Evolutionary conservation across 371 early-diverging fungal genomes (phyloP).

Genomic region (Fennellomyces sp.): DNA sequence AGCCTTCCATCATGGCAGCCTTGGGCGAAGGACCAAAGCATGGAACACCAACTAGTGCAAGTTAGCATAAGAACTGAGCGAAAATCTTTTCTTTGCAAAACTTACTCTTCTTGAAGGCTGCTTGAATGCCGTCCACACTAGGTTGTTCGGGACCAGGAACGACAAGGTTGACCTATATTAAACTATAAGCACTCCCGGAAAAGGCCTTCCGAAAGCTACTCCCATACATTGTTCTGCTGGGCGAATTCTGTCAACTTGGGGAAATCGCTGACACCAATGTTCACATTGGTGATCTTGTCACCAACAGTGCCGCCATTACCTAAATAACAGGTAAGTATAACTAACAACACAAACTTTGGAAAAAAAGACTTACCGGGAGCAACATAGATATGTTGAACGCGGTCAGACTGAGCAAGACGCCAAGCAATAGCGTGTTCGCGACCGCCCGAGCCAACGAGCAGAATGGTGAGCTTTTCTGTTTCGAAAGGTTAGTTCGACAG

Average conservation of each 20-base stretch:
- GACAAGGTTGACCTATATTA: conserved; percentile 69
- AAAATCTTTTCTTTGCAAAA: too few species aligned
- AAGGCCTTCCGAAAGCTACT: neutral
- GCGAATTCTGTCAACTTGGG: conserved; percentile 81
- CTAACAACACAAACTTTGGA: too few species aligned
- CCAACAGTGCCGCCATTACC: conserved; percentile 93
- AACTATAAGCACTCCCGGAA: too few species aligned
- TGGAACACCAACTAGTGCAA: conserved; percentile 82
- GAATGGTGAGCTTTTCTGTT: conserved; percentile 68
- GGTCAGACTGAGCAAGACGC: conserved; percentile 81
- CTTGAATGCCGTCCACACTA: conserved; percentile 89
- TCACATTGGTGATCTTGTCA: conserved; percentile 80
- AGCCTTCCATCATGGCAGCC: conserved; percentile 95
- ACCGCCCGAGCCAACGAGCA: conserved; percentile 94
- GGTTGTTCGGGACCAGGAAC: conserved; percentile 98
- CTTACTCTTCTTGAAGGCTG: conserved; percentile 81
- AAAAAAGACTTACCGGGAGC: conserved; percentile 86
- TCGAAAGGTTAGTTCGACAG: neutral
- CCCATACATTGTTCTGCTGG: conserved; percentile 68
- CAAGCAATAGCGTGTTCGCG: conserved; percentile 97
- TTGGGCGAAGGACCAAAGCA: conserved; percentile 92
- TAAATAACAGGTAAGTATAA: too few species aligned
- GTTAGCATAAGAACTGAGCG: neutral
- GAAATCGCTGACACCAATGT: conserved; percentile 76
- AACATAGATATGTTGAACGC: conserved; percentile 83